Evolutionary conservation across 1,284 basidiomycete genomes (phyloP), one percentile per base, ranked within the genome.

Genomic region (Agaricales sp.): DNA sequence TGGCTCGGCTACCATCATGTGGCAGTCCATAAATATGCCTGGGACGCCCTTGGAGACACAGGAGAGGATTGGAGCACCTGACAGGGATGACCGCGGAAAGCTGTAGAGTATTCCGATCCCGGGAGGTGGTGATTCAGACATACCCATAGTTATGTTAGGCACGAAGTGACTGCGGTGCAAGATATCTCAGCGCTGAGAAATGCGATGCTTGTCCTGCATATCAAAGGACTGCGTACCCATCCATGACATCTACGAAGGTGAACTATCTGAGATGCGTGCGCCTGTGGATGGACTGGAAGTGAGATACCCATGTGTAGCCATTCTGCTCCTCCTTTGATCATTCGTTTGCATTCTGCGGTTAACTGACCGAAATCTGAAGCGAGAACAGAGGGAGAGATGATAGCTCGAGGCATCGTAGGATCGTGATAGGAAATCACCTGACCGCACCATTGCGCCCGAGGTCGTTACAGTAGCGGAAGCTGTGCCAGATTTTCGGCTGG

Each of bases 1-100:
- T 2, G 96, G 96, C 53, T 98, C 75, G 0, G 93, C 69, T 14
- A 99, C 96, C 96, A 99, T 99, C 96, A 99, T 99, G 69, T 99
- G 96, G 68, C 94, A 98, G 67, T 99, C 96, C 95, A 99, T 99
- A 70, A 94, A 99, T 57, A 97, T 95, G 50, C 84, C 87, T 3
- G 94, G 93, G 18, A 98, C 78, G 44, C 84, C 80, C 67, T 94
- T 93, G 50, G 78, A 74, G n/a, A 99, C 87, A 55, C 84, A 91
- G 18, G 85, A 74, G 30, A 99, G 77, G 47, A 99, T 79, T 2
- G 95, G 95, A 22, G 93, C 84, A 50, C 92, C 92, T 93, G 67
- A 22, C 48, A 45, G 16, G 45, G 55, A 52, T 59, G 49, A 39
- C 39, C 51, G 47, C 41, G 22, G n/a, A 50, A 47, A 37, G 24